These are phyloP conservation scores for Penicillium sumatraense DNA, from an alignment of 2,329 filamentous ascomycete genomes.

Conservation along the genomic window DNA sequence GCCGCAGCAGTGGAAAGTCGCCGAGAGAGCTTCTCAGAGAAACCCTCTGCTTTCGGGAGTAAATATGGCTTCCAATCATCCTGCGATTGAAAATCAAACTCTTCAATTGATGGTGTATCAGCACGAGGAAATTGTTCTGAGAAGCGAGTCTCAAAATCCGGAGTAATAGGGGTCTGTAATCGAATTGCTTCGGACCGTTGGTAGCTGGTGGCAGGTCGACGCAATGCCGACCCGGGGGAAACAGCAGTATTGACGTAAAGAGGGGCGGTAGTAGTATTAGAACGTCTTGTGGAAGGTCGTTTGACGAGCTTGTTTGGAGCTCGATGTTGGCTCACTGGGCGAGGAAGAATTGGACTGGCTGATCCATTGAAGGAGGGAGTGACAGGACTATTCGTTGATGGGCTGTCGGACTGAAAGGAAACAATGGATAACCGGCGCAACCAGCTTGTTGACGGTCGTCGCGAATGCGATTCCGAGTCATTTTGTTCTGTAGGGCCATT, in stretches of 20 bases:
- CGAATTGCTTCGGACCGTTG: slow-evolving; percentile 62
- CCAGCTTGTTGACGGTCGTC: slow-evolving; percentile 57
- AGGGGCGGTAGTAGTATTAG: slow-evolving; percentile 47
- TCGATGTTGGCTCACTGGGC: slow-evolving; percentile 35
- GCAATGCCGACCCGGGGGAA: slow-evolving; percentile 54
- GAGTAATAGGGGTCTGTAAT: slow-evolving; percentile 42
- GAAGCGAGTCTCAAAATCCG: slow-evolving; percentile 32
- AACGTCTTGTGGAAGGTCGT: slow-evolving; percentile 60
- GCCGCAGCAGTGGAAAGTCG: slow-evolving; percentile 45
- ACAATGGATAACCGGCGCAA: slow-evolving; percentile 60
- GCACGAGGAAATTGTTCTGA: slow-evolving; percentile 9
- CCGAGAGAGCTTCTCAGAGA: slow-evolving; percentile 42
- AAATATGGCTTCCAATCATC: slow-evolving; percentile 47
- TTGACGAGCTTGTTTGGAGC: slow-evolving; percentile 67
- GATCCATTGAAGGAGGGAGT: slow-evolving; percentile 61
- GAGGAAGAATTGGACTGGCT: slow-evolving; percentile 53
- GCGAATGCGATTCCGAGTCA: slow-evolving; percentile 24
- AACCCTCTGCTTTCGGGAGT: slow-evolving; percentile 29
- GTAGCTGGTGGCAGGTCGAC: slow-evolving; percentile 66
- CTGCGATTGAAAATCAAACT: slow-evolving; percentile 19
- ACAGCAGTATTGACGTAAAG: slow-evolving; percentile 33
- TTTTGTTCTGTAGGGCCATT: slow-evolving; percentile 24
- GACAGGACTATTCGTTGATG: slow-evolving; percentile 52
- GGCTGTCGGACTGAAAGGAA: slow-evolving; percentile 54
- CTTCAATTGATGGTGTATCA: slow-evolving; percentile 11